Conservation (phyloP, 2,329 filamentous ascomycete species). For the Botrytis byssoidea region DNA sequence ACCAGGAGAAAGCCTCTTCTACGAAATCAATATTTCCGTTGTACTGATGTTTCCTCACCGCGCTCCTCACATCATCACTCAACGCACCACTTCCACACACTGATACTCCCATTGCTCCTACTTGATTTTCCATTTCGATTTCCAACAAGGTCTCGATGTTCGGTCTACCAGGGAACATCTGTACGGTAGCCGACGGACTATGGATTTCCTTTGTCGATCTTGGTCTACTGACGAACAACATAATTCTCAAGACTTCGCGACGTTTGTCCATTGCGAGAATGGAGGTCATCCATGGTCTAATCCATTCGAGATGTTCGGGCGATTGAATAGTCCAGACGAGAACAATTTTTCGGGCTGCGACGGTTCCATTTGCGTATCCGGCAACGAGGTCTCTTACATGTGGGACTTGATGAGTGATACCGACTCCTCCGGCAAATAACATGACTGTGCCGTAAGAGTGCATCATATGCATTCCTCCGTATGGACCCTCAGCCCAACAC, state of each 20-base stretch:
- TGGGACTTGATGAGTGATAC: conserved; percentile 76
- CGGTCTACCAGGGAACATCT: conserved; percentile 80
- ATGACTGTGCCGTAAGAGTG: conserved; percentile 76
- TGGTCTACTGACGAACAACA: conserved; percentile 75
- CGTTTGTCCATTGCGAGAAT: conserved; percentile 73
- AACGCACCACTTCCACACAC: conserved; percentile 74
- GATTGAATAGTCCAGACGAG: conserved; percentile 79
- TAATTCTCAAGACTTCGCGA: conserved; percentile 70
- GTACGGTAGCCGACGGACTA: conserved; percentile 72
- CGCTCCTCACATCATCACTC: conserved; percentile 70
- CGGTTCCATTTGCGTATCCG: conserved; percentile 66
- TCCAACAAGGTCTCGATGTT: conserved; percentile 71
- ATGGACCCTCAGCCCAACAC: conserved; percentile 73
- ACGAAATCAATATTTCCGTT: conserved; percentile 71
- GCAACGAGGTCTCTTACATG: conserved; percentile 71
- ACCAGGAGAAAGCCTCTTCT: conserved; percentile 74
- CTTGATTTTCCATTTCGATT: conserved; percentile 70
- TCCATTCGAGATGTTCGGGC: conserved; percentile 80
- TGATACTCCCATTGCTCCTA: conserved; percentile 70
- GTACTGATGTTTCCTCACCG: conserved; percentile 63
- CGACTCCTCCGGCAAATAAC: conserved; percentile 77
- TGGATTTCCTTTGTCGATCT: conserved; percentile 78
- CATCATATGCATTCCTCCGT: conserved; percentile 69
- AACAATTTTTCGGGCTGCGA: conserved; percentile 68
- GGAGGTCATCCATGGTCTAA: conserved; percentile 79